These are phyloP conservation scores for Polygonum aviculare DNA, from an alignment of 148 eudicot species.

Conservation along the genomic window DNA sequence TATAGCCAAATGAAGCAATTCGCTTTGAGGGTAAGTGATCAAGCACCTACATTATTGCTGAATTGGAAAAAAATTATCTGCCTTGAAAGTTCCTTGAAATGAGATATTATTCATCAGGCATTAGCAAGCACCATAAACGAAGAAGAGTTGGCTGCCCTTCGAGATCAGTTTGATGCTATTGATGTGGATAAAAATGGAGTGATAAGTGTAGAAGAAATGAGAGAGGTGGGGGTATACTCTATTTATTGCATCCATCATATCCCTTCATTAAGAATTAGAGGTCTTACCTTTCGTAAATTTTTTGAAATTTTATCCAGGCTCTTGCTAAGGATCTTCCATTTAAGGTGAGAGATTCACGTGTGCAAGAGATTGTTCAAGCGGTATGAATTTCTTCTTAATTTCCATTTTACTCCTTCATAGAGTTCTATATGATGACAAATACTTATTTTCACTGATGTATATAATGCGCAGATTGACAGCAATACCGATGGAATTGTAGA, in stretches of 20 bases:
- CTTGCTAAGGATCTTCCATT: conserved; percentile 93
- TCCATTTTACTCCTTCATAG: no score
- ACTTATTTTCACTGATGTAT: neutral
- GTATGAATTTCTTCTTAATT: conserved; percentile 23
- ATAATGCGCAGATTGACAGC: conserved; percentile 58
- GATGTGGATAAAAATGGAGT: conserved; percentile 86
- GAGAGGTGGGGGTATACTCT: conserved; percentile 43
- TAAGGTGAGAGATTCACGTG: conserved; percentile 81
- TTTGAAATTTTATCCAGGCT: conserved; percentile 37
- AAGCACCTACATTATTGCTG: neutral
- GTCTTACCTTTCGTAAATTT: neutral
- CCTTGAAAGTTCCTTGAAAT: neutral
- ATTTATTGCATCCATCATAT: neutral
- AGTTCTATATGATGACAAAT: no score
- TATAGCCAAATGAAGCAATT: conserved; percentile 88
- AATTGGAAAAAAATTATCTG: neutral
- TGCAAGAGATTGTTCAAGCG: conserved; percentile 82
- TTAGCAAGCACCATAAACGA: conserved; percentile 78
- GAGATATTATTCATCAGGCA: conserved; percentile 40
- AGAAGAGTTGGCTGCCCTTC: conserved; percentile 66
- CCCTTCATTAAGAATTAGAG: neutral
- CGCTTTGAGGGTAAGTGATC: conserved; percentile 66
- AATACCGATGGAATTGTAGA: conserved; percentile 92
- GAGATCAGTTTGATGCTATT: conserved; percentile 93
- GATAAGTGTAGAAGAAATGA: conserved; percentile 96